Conservation (phyloP, 2,329 filamentous ascomycete genomes). For the Orbilia brochopaga region DNA sequence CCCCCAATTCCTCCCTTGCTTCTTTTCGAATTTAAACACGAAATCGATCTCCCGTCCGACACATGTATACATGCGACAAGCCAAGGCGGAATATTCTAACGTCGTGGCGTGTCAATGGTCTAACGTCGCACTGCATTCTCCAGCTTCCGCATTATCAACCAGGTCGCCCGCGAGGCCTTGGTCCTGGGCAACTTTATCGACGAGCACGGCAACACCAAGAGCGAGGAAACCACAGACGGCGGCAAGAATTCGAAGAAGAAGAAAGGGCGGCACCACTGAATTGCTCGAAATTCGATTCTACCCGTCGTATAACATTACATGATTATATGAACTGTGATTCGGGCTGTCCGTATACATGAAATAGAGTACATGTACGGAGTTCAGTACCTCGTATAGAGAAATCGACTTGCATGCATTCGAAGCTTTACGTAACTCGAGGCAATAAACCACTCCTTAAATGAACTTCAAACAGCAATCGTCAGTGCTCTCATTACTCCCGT, state of each 20-base stretch:
- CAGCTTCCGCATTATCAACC: constrained; percentile 50
- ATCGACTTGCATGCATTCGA: constrained; percentile 5
- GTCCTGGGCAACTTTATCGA: constrained; percentile 40
- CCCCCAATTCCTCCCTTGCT: not conserved
- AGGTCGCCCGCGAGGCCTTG: constrained; percentile 46
- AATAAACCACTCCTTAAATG: constrained; percentile 1
- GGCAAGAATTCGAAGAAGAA: constrained; percentile 37
- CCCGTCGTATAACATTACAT: too few species aligned
- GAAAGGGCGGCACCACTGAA: constrained; percentile 48
- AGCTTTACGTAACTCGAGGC: constrained; percentile 3
- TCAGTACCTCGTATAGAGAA: too few species aligned
- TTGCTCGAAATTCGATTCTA: not conserved
- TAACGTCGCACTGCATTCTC: not conserved
- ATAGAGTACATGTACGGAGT: not conserved
- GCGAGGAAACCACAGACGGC: constrained; percentile 30
- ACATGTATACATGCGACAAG: constrained; percentile 8
- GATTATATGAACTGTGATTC: too few species aligned
- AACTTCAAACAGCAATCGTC: constrained; percentile 5
- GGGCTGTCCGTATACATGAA: not conserved
- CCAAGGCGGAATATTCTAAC: not conserved
- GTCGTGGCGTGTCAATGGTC: not conserved
- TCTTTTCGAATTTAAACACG: too few species aligned
- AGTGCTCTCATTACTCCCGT: not conserved
- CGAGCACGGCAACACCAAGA: constrained; percentile 41
- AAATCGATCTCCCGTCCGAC: constrained; percentile 3